phyloP scores from a whole-genome alignment of 257 asterid species.

The Cordia subcordata region DNA sequence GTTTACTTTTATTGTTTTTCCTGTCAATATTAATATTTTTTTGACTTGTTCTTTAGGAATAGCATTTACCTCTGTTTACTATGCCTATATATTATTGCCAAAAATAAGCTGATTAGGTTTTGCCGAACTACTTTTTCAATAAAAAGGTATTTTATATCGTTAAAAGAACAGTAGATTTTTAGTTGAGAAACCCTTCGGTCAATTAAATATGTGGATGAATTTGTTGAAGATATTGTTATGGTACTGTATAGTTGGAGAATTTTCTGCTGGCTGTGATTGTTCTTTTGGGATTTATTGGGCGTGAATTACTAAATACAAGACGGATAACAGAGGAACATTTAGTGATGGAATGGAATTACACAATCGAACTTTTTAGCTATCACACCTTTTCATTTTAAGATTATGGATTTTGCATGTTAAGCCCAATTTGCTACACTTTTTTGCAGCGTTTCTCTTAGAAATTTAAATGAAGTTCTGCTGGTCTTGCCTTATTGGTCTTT shows the following conservation, averaged over 20 bases:
- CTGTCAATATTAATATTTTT: neutral
- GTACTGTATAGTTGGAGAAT: neutral
- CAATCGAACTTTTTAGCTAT: neutral
- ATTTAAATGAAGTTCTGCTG: too few relatives aligned
- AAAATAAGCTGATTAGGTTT: too few relatives aligned
- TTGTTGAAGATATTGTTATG: neutral
- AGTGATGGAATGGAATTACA: neutral
- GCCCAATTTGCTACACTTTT: neutral
- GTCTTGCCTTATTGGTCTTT: too few relatives aligned
- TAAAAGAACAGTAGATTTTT: neutral
- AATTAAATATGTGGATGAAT: neutral
- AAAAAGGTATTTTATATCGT: too few relatives aligned
- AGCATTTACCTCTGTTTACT: too few relatives aligned
- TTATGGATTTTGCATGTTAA: neutral
- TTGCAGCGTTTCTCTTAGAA: neutral
- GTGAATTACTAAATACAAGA: neutral
- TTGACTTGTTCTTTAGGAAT: neutral
- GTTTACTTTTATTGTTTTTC: neutral
- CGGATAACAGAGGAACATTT: neutral
- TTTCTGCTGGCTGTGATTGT: neutral
- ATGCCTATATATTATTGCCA: too few relatives aligned
- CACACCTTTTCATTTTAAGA: neutral
- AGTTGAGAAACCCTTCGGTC: neutral
- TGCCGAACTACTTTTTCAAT: neutral
- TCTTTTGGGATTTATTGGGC: neutral